Evolutionary conservation across 2,329 filamentous ascomycete species (phyloP).

Genomic region (Colletotrichum phormii): DNA sequence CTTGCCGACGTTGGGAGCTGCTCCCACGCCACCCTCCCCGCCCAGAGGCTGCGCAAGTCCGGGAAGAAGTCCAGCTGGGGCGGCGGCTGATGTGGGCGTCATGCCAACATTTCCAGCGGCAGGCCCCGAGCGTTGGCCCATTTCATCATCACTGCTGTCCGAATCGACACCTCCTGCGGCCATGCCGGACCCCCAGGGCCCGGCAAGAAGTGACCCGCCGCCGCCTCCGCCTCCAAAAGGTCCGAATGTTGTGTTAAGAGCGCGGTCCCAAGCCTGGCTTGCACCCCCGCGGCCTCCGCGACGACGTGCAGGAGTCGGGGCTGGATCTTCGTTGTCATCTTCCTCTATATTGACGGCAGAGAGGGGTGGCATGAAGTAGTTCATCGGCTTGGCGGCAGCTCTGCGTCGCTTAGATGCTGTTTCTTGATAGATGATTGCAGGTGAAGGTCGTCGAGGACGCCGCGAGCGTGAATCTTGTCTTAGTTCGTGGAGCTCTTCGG

Average conservation of each 20-base stretch:
- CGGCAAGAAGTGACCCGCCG: slow-evolving; percentile 76
- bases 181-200: slow-evolving; percentile 75
- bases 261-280: slow-evolving; percentile 77
- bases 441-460: slow-evolving; percentile 63
- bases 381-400: slow-evolving; percentile 73
- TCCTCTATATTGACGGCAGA: slow-evolving; percentile 73
- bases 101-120: slow-evolving; percentile 66
- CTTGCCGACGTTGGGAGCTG: slow-evolving; percentile 86
- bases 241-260: slow-evolving; percentile 88
- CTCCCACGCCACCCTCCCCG: slow-evolving; percentile 49
- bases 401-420: slow-evolving; percentile 62
- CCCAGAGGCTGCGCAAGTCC: slow-evolving; percentile 49
- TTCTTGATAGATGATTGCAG: slow-evolving; percentile 70
- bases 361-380: slow-evolving; percentile 88
- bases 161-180: slow-evolving; percentile 87
- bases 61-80: slow-evolving; percentile 57
- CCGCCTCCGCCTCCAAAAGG: slow-evolving; percentile 88
- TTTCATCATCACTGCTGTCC: slow-evolving; percentile 96
- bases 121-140: slow-evolving; percentile 67
- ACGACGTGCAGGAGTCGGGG: slow-evolving; percentile 76
- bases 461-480: slow-evolving; percentile 65
- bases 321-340: slow-evolving; percentile 75
- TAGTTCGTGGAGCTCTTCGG: slow-evolving; percentile 74
- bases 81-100: slow-evolving; percentile 65
- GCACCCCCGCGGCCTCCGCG: slow-evolving; percentile 73